Evolutionary conservation across 495 filamentous ascomycete species (phyloP).

Genomic region (Daldinia grandis): DNA sequence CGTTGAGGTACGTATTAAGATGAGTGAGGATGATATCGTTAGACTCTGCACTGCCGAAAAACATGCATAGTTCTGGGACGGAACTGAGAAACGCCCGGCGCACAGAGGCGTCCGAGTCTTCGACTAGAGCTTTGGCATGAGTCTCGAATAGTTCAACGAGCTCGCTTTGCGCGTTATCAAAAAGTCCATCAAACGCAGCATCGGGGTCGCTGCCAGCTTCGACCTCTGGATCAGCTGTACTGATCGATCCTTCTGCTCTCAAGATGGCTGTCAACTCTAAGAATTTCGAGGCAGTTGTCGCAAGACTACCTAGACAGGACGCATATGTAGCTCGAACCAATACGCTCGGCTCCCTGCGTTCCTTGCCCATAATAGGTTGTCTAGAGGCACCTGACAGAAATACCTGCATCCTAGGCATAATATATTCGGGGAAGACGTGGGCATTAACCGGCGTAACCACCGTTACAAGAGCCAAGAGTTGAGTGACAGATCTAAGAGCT

Average conservation of each 20-base stretch:
- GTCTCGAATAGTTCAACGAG: conserved; percentile 81
- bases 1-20: conserved; percentile 97
- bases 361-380: conserved; percentile 48
- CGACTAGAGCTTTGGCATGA: conserved; percentile 88
- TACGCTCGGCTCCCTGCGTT: conserved; percentile 66
- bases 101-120: conserved; percentile 87
- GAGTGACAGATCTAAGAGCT: conserved; percentile 84
- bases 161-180: conserved; percentile 81
- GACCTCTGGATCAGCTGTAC: conserved; percentile 78
- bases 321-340: conserved; percentile 90
- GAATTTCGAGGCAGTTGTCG: conserved; percentile 85
- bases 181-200: conserved; percentile 76
- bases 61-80: conserved; percentile 90
- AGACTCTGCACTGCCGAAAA: conserved; percentile 87
- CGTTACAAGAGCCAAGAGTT: conserved; percentile 84
- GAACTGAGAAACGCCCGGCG: conserved; percentile 93
- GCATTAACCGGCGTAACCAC: conserved; percentile 94
- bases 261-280: conserved; percentile 91
- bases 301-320: conserved; percentile 87
- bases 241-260: conserved; percentile 82
- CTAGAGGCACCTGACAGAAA: conserved; percentile 65
- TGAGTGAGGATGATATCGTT: conserved; percentile 96
- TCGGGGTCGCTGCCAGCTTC: conserved; percentile 71
- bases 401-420: conserved; percentile 81
- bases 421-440: conserved; percentile 93